Percentiles rank a stretch among this genome's conserved stretches.
Conservation (phyloP, 2,329 filamentous ascomycete genomes). For the Alternaria rosae region DNA sequence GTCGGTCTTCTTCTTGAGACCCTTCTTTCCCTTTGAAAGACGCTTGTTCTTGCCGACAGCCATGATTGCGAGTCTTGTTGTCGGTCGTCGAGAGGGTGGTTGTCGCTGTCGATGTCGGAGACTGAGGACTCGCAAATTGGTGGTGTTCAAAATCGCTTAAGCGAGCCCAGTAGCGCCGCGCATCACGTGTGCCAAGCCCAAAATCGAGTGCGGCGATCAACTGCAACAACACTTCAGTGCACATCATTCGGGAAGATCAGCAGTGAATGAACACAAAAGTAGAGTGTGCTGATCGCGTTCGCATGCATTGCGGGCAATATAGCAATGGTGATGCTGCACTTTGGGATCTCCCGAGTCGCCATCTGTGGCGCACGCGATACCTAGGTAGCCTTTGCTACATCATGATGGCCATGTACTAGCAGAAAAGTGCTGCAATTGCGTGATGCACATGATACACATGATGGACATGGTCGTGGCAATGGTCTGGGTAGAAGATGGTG, state of each 20-base stretch:
- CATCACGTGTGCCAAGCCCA: constrained; percentile 19
- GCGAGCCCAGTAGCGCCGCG: constrained; percentile 15
- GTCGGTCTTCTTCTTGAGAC: constrained; percentile 99
- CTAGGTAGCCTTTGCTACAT: not conserved
- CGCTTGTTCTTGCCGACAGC: constrained; percentile 99
- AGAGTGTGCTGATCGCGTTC: not conserved
- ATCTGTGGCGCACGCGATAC: not conserved
- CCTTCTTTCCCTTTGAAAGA: constrained; percentile 99
- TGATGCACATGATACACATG: not conserved
- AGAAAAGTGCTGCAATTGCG: not conserved
- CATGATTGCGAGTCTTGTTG: constrained; percentile 70
- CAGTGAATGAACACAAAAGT: not conserved
- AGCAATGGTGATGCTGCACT: not conserved
- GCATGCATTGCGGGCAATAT: not conserved
- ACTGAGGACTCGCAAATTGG: constrained; percentile 17
- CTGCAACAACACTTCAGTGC: not conserved
- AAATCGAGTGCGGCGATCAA: not conserved
- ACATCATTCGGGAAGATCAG: not conserved
- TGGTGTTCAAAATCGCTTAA: constrained; percentile 15
- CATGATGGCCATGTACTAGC: not conserved
- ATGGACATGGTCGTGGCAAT: not conserved
- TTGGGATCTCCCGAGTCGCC: not conserved
- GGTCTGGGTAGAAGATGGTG: not conserved
- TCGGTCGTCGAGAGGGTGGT: constrained; percentile 40
- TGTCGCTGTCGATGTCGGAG: constrained; percentile 42